These are phyloP conservation scores for Aspergillus nomiae DNA, from an alignment of 2,329 filamentous ascomycete species.

Conservation along the genomic window DNA sequence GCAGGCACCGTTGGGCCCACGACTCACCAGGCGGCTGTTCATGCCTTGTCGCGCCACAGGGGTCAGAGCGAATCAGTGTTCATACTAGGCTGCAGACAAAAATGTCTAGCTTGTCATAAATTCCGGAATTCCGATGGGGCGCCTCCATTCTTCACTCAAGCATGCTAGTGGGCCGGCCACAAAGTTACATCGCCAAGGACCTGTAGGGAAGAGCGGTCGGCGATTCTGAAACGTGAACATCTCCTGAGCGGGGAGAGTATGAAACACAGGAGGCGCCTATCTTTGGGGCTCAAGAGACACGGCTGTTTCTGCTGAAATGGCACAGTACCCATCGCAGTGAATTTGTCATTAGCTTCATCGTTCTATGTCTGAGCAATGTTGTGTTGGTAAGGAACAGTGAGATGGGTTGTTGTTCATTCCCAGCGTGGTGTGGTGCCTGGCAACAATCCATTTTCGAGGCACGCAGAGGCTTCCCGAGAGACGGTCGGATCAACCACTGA, in stretches of 20 bases:
- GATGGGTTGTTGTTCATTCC: background rate
- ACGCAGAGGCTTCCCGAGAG: background rate
- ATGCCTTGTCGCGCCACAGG: constrained; percentile 2
- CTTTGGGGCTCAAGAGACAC: background rate
- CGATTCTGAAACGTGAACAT: constrained; percentile 18
- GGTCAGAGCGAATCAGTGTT: constrained; percentile 15
- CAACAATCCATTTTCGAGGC: background rate
- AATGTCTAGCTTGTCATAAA: background rate
- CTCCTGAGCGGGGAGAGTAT: constrained; percentile 8
- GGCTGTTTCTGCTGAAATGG: background rate
- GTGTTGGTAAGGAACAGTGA: background rate
- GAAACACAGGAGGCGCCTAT: constrained; percentile 23
- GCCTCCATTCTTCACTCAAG: constrained; percentile 20
- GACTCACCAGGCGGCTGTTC: constrained; percentile 5
- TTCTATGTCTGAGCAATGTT: background rate
- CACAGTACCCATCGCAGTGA: background rate
- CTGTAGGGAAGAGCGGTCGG: background rate
- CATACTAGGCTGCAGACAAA: background rate
- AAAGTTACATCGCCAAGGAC: constrained; percentile 9
- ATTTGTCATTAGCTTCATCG: background rate
- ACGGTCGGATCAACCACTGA: background rate
- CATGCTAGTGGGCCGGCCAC: constrained; percentile 18
- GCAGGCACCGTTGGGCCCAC: constrained; percentile 1
- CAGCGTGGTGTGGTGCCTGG: background rate
- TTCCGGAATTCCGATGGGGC: background rate